Evolutionary conservation across 352 stramenopile genomes (phyloP), one percentile per base, ranked within the genome.

Genomic region (Globisporangium splendens): DNA sequence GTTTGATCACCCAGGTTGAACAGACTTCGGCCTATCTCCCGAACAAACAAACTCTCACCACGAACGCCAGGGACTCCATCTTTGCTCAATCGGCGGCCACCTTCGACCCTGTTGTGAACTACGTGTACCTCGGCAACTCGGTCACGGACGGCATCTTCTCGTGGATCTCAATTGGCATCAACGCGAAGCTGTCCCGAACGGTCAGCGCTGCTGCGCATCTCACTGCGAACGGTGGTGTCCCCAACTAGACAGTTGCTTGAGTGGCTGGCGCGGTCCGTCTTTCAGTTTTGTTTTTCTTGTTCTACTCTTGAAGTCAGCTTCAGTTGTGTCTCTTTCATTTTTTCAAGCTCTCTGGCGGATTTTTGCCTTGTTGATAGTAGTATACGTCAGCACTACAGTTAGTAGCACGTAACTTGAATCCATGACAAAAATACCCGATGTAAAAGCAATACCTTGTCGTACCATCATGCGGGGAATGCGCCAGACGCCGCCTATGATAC

Each of bases 401-500:
- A 43, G 11, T 43, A 15, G 38, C 4, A 43, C 10, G 38, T 43
- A 44, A 44, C 39, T 44, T n/a, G 39, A 35, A 35, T n/a, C n/a
- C 17, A 44, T 18, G 39, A 44, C 39, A n/a, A 44, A 43, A 46
- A 35, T 35, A 10, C 28, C 1, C 28, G 28, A 35, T 35, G 28
- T 35, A 35, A 35, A 35, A 35, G 5, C 5, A 4, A 35, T 35
- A 0, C 7, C 28, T 35, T 35, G 28, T 35, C 28, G 28, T 35
- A 35, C 28, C 3, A 35, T 35, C 28, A 35, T 35, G 28, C 28
- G 28, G 28, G 7, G 28, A 10, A 8, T 35, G 28, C 28, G 28
- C 10, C 28, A 35, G 28, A 44, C 12, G 11, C 38, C 17, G 38
- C 42, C 55, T 68, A 88, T 0, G 77, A 74, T 1, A 73, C 77